phyloP scores from a whole-genome alignment of 2,329 filamentous ascomycete species.

The Amesomyces nigricolor region DNA sequence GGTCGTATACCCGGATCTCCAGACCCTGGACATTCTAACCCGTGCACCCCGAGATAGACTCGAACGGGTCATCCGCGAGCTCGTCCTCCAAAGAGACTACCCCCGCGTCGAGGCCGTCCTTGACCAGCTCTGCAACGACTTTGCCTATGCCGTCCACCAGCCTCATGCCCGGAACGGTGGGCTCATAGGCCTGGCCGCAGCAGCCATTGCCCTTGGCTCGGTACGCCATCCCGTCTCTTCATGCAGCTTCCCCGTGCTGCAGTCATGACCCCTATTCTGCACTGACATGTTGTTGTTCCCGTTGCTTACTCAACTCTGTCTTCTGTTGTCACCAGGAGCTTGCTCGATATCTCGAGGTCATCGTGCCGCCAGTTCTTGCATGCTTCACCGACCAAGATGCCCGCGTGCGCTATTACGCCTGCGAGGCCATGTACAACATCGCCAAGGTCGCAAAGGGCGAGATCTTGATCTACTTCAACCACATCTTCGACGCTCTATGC shows the following conservation, averaged over 20 bases:
- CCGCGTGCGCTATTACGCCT: conserved; percentile 93
- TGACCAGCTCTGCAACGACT: conserved; percentile 94
- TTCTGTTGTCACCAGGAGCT: conserved; percentile 60
- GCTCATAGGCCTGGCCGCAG: conserved; percentile 88
- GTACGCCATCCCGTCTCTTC: conserved; percentile 50
- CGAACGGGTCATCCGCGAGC: conserved; percentile 83
- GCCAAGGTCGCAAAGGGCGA: conserved; percentile 98
- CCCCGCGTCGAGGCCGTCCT: conserved; percentile 80
- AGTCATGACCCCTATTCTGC: background rate
- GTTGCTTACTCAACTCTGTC: conserved; percentile 11
- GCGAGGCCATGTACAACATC: conserved; percentile 99
- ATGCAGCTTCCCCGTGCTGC: background rate
- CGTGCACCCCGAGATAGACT: conserved; percentile 50
- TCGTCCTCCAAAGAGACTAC: conserved; percentile 69
- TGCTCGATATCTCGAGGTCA: conserved; percentile 83
- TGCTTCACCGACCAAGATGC: conserved; percentile 99
- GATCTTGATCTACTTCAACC: conserved; percentile 94
- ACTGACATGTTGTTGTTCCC: background rate
- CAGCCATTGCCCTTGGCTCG: conserved; percentile 87
- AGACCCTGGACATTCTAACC: background rate
- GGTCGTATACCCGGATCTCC: conserved; percentile 3
- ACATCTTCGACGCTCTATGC: conserved; percentile 94
- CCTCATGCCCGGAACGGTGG: conserved; percentile 95
- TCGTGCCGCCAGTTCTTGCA: conserved; percentile 91
- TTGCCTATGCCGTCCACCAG: conserved; percentile 94